These are phyloP conservation scores for Alnus glutinosa DNA, from an alignment of 306 rosid species.

Conservation along the genomic window DNA sequence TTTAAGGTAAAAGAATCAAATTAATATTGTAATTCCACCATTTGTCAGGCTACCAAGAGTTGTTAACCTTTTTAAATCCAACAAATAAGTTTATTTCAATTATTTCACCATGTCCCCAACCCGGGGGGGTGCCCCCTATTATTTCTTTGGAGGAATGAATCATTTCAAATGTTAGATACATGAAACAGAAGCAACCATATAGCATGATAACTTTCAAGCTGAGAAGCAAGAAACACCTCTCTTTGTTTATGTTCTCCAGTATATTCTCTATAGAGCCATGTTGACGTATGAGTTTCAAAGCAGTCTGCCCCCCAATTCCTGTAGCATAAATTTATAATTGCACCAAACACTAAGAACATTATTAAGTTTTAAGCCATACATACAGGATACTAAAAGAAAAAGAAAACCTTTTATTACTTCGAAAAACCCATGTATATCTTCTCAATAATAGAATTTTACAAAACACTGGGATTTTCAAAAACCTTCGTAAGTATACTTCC, in stretches of 20 bases:
- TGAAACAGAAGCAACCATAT: constrained; percentile 14
- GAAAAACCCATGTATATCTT: not conserved
- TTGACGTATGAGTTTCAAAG: constrained; percentile 91
- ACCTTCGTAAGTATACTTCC: no score
- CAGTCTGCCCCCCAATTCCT: constrained; percentile 97
- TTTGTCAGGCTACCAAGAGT: no score
- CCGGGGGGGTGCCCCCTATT: no score
- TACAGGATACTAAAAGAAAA: not conserved
- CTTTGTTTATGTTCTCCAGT: constrained; percentile 80
- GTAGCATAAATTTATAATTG: constrained; percentile 30
- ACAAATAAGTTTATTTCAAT: not conserved
- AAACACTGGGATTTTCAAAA: no score
- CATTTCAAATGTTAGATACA: constrained; percentile 4
- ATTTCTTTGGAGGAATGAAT: not conserved
- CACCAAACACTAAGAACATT: constrained; percentile 17
- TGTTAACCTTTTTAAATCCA: not conserved
- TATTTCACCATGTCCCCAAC: not conserved
- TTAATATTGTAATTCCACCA: no score
- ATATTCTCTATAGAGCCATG: constrained; percentile 90
- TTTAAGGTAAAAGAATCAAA: no score
- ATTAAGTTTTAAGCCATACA: constrained; percentile 17
- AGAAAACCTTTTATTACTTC: not conserved
- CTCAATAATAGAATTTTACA: no score
- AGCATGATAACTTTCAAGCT: not conserved
- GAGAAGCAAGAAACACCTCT: constrained; percentile 56